These are phyloP conservation scores for Coniferiporia weirii DNA, from an alignment of 1,284 basidiomycete species.

Conservation along the genomic window DNA sequence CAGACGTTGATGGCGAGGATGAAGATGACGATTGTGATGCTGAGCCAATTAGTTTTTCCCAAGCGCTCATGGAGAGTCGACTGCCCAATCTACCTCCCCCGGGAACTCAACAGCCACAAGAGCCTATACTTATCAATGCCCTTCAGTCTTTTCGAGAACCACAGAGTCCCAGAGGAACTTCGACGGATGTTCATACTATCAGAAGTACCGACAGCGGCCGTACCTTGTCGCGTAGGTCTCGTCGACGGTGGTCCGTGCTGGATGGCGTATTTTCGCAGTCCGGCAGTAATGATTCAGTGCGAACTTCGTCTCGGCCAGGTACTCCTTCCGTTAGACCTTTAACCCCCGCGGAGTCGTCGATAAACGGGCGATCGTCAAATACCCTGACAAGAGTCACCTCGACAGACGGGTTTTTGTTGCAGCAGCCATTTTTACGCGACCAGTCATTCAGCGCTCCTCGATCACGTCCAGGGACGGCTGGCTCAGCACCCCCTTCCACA, in stretches of 20 bases:
- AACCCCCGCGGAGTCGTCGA: neutral
- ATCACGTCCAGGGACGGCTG: slow-evolving; percentile 7
- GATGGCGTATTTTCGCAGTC: slow-evolving; percentile 36
- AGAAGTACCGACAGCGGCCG: neutral
- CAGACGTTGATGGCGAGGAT: slow-evolving; percentile 36
- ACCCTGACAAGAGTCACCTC: slow-evolving; percentile 10
- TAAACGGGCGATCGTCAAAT: slow-evolving; percentile 5
- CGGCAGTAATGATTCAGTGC: slow-evolving; percentile 4
- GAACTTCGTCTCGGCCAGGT: slow-evolving; percentile 21
- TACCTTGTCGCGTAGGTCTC: neutral
- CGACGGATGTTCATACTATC: neutral
- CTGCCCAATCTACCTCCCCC: slow-evolving; percentile 65
- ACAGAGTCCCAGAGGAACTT: slow-evolving; percentile 13
- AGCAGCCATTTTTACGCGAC: neutral
- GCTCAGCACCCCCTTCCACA: slow-evolving; percentile 2
- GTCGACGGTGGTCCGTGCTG: slow-evolving; percentile 41
- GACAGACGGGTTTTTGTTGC: slow-evolving; percentile 1
- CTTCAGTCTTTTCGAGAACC: slow-evolving; percentile 5
- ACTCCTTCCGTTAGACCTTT: slow-evolving; percentile 1
- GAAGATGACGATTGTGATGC: slow-evolving; percentile 47
- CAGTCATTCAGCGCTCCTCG: neutral
- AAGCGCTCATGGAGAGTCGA: slow-evolving; percentile 72
- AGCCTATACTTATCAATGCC: slow-evolving; percentile 46
- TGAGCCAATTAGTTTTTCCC: slow-evolving; percentile 63
- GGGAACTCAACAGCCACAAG: slow-evolving; percentile 59